A percentile compares a stretch with the other conserved stretches of the same genome.
These are phyloP conservation scores for Pouteria glomerata DNA, from an alignment of 148 eudicot species.

Conservation along the genomic window DNA sequence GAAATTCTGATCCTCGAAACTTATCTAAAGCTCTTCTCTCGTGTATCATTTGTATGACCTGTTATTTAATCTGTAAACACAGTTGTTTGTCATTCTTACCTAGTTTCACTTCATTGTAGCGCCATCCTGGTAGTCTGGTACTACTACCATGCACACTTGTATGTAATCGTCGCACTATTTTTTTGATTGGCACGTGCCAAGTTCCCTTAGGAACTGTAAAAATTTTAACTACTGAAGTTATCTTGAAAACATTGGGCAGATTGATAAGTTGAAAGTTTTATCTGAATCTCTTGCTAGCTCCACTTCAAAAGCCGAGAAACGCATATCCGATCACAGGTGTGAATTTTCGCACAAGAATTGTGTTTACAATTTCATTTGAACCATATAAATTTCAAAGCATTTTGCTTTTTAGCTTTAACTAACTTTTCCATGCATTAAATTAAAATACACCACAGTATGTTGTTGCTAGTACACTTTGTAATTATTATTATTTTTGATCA, in stretches of 20 bases:
- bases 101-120: neutral
- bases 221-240: constrained; percentile 5
- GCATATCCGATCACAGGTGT: constrained; percentile 82
- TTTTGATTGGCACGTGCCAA: neutral
- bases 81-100: neutral
- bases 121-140: neutral
- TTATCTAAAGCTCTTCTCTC: neutral
- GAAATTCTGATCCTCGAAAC: neutral
- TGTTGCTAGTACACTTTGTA: constrained; percentile 5
- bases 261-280: constrained; percentile 89
- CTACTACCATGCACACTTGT: neutral
- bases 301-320: constrained; percentile 77
- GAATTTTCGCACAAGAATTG: constrained; percentile 5
- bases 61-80: neutral
- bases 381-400: neutral
- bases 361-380: neutral
- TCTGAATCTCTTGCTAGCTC: constrained; percentile 88
- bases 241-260: constrained; percentile 34
- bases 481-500: too few relatives aligned
- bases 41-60: neutral
- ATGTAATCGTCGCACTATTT: neutral
- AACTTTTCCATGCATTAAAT: neutral
- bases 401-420: too few relatives aligned
- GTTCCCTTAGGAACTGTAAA: constrained; percentile 3
- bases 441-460: neutral